These are phyloP conservation scores for Calonectria honghensis DNA, from an alignment of 2,329 filamentous ascomycete genomes.

Conservation along the genomic window DNA sequence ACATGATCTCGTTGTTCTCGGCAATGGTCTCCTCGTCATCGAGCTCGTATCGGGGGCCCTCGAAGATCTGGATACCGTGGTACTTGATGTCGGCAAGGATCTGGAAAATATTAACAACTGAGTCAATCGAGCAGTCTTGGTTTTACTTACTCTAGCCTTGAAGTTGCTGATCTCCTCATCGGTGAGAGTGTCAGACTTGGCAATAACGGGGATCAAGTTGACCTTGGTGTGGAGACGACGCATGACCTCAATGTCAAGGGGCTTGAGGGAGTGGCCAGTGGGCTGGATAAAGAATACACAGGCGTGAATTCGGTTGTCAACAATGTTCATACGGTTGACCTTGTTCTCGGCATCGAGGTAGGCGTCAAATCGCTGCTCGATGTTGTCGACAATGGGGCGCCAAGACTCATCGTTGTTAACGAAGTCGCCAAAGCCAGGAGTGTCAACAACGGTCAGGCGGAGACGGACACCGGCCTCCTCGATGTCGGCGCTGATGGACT, in stretches of 20 bases:
- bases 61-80: constrained; percentile 99
- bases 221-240: constrained; percentile 99
- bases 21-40: constrained; percentile 99
- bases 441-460: constrained; percentile 96
- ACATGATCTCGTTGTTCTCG: constrained; percentile 99
- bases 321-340: constrained; percentile 99
- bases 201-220: constrained; percentile 99
- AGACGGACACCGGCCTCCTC: constrained; percentile 99
- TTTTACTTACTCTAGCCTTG: constrained; percentile 90
- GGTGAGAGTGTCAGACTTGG: constrained; percentile 98
- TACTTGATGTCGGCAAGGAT: constrained; percentile 97
- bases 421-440: constrained; percentile 98
- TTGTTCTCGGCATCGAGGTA: constrained; percentile 99
- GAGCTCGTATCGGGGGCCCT: constrained; percentile 97
- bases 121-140: not conserved
- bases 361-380: constrained; percentile 98
- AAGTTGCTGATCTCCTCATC: constrained; percentile 96
- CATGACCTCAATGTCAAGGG: constrained; percentile 99
- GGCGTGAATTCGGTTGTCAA: constrained; percentile 98
- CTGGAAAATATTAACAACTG: constrained; percentile 67
- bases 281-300: constrained; percentile 99
- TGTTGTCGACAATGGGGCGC: constrained; percentile 99
- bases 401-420: constrained; percentile 99
- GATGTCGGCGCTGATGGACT: constrained; percentile 96
- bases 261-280: constrained; percentile 98